phyloP scores from a whole-genome alignment of 805 yeast genomes.

The Yarrowia divulgata region DNA sequence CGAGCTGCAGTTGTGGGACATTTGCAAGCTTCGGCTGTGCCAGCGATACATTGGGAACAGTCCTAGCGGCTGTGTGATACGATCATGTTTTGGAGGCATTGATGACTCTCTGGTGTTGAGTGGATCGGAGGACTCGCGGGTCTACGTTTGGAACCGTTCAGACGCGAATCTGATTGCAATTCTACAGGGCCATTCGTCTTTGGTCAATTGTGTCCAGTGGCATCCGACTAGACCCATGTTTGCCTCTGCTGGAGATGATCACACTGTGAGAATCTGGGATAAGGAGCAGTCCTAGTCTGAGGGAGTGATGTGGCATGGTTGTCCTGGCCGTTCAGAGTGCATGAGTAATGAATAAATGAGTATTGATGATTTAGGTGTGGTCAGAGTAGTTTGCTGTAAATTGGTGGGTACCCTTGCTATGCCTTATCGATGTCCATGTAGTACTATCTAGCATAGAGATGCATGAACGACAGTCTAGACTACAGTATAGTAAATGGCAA shows the following conservation, averaged over 20 bases:
- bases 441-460: too few relatives aligned
- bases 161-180: constrained; percentile 71
- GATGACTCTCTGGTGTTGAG: constrained; percentile 74
- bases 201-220: constrained; percentile 85
- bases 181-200: constrained; percentile 66
- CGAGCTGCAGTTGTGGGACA: constrained; percentile 82
- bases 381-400: too few relatives aligned
- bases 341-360: constrained; percentile 25
- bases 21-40: constrained; percentile 61
- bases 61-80: constrained; percentile 71
- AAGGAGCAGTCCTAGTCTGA: constrained; percentile 10
- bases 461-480: too few relatives aligned
- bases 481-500: too few relatives aligned
- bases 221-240: constrained; percentile 60
- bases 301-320: not conserved
- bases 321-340: not conserved
- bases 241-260: constrained; percentile 89
- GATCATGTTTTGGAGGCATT: constrained; percentile 78
- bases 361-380: not conserved
- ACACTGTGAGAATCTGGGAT: constrained; percentile 60
- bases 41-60: constrained; percentile 75
- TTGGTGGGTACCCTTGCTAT: not conserved
- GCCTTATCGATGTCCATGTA: not conserved
- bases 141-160: constrained; percentile 78
- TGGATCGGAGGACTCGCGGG: constrained; percentile 82